Base-by-base conservation (phyloP, 306 rosid species). In the Argentina anserina region DNA sequence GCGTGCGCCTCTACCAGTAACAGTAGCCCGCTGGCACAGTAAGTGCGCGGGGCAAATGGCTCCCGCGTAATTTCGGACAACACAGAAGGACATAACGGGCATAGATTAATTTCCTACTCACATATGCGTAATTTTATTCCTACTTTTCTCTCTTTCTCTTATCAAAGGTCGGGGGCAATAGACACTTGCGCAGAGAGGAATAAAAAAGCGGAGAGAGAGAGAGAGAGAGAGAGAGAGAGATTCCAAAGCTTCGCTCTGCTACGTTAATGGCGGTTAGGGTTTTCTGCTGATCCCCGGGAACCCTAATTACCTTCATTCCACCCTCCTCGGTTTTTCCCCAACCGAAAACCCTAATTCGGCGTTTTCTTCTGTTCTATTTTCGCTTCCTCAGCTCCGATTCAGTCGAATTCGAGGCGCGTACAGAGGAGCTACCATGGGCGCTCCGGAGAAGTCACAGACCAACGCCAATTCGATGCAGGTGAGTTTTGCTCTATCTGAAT, bases 401-500 rank as follows among this genome's bases (percentile, higher is more conserved):
- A 42, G 75, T 28, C 75, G 72, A 75, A 74, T 78, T 78, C 33
- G 71, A 75, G 73, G 72, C 87, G 60, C n/a, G 25, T 34, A 78
- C 21, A 21, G 41, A 75, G 79, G 77, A 80, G 77, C 75, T 74
- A 78, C 25, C 56, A 93, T 90, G 98, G 96, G 96, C 65, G 97
- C 96, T 65, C 94, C 93, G 40, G 98, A 93, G 78, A 93, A 88
- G 81, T 78, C 98, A 18, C 94, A 77, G 76, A 71, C 76, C 58
- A 90, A 81, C 84, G 39, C 90, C 65, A 90, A 82, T 86, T 90
- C 98, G 86, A 87, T 93, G 97, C 97, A 93, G 97, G 98, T 77
- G 67, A 83, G 86, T 86, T 37, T 70, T 46, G 17, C 76, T 33
- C n/a, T 71, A 14, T 73, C 67, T 37, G 33, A 76, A 39, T 71